Percentiles rank a stretch among this genome's conserved stretches.
Conservation (phyloP, 805 yeast genomes). For the Priceomyces fermenticarens region DNA sequence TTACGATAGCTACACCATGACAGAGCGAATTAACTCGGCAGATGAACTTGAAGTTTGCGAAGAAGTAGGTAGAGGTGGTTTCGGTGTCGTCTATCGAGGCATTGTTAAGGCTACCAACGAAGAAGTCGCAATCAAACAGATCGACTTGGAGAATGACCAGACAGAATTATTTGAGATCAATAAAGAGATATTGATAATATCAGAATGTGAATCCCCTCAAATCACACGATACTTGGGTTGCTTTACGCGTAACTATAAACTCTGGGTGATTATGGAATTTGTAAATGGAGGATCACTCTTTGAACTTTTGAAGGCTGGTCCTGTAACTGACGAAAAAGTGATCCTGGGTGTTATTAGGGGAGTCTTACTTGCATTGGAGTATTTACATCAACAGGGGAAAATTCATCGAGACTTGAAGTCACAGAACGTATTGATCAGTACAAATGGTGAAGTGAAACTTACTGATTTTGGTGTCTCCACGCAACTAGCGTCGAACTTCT, state of each 20-base stretch:
- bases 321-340: slow-evolving; percentile 49
- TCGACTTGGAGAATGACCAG: slow-evolving; percentile 66
- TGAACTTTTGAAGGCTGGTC: slow-evolving; percentile 59
- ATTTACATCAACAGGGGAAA: slow-evolving; percentile 68
- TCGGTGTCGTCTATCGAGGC: slow-evolving; percentile 73
- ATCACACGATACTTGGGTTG: slow-evolving; percentile 71
- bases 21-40: slow-evolving; percentile 22
- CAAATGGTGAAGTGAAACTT: slow-evolving; percentile 37
- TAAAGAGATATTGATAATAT: slow-evolving; percentile 64
- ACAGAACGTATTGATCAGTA: slow-evolving; percentile 38
- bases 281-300: slow-evolving; percentile 76
- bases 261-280: slow-evolving; percentile 81
- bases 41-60: slow-evolving; percentile 43
- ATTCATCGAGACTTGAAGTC: slow-evolving; percentile 60
- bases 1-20: slow-evolving; percentile 1
- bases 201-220: slow-evolving; percentile 61
- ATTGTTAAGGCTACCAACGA: slow-evolving; percentile 39
- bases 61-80: slow-evolving; percentile 74
- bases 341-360: slow-evolving; percentile 55
- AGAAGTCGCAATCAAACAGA: slow-evolving; percentile 61
- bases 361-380: slow-evolving; percentile 57
- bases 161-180: slow-evolving; percentile 68
- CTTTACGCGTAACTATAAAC: slow-evolving; percentile 62
- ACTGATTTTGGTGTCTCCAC: slow-evolving; percentile 48
- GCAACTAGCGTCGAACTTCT: slow-evolving; percentile 40